These are phyloP conservation scores for Colletotrichum sp. DNA, from an alignment of 2,329 filamentous ascomycete genomes.

Conservation along the genomic window DNA sequence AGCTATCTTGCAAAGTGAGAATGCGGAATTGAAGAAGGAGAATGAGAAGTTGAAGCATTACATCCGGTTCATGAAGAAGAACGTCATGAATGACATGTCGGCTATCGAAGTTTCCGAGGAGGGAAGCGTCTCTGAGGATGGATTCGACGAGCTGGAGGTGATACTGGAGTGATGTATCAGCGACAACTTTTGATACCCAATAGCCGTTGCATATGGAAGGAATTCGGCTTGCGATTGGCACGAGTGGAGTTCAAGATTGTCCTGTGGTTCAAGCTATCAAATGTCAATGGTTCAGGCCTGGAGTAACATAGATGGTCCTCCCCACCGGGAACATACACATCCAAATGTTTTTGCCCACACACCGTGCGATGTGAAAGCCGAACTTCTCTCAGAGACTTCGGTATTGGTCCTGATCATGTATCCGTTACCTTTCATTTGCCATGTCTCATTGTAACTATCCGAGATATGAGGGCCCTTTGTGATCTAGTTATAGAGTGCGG, in stretches of 20 bases:
- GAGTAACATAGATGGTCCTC: no score
- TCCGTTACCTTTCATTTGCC: no score
- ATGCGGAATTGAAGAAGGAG: not conserved
- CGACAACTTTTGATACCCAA: not conserved
- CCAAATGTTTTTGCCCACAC: no score
- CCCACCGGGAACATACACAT: no score
- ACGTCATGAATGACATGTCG: not conserved
- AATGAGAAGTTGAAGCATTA: not conserved
- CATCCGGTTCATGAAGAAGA: not conserved
- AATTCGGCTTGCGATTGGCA: no score
- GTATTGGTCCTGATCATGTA: no score
- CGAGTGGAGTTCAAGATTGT: no score
- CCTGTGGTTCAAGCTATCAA: no score
- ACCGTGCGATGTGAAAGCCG: no score
- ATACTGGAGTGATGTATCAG: not conserved
- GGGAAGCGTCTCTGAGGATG: not conserved
- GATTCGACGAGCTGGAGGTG: not conserved
- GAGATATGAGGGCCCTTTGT: not conserved
- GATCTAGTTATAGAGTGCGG: not conserved
- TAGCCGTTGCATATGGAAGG: no score
- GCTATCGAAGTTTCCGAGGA: not conserved
- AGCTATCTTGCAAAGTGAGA: not conserved
- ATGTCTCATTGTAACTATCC: not conserved
- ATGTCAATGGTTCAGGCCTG: no score
- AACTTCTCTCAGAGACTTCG: no score